phyloP scores from a whole-genome alignment of 2,329 filamentous ascomycete genomes.

The Aspergillus sp. region DNA sequence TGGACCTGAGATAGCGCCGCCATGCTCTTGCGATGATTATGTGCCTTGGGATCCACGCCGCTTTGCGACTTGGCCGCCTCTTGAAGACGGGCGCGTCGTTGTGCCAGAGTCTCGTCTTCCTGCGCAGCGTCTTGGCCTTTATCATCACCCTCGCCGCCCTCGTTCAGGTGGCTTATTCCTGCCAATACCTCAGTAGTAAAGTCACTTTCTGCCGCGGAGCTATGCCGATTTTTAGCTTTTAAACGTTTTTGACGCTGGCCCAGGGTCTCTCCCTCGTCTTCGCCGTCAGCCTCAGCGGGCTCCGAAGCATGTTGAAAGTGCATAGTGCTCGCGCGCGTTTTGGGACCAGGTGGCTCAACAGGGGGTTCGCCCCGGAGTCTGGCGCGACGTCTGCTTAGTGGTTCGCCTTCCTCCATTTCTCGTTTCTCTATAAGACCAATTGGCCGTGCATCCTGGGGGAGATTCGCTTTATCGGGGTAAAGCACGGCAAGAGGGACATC shows the following conservation, averaged over 20 bases:
- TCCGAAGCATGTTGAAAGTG: slow-evolving; percentile 20
- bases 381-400: slow-evolving; percentile 66
- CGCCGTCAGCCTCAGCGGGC: slow-evolving; percentile 20
- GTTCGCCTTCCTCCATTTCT: slow-evolving; percentile 86
- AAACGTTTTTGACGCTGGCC: slow-evolving; percentile 36
- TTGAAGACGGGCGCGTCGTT: slow-evolving; percentile 38
- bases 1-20: slow-evolving; percentile 45
- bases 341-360: slow-evolving; percentile 17
- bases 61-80: slow-evolving; percentile 23
- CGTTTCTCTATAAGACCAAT: slow-evolving; percentile 53
- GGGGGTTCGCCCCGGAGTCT: slow-evolving; percentile 57
- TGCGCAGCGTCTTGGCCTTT: slow-evolving; percentile 11
- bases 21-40: slow-evolving; percentile 35
- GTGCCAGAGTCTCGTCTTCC: slow-evolving; percentile 39
- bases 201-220: slow-evolving; percentile 27
- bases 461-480: slow-evolving; percentile 43
- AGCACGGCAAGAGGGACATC: slow-evolving; percentile 83
- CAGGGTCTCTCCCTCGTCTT: slow-evolving; percentile 36
- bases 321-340: slow-evolving; percentile 26
- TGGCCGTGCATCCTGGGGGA: slow-evolving; percentile 28
- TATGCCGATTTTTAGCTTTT: slow-evolving; percentile 24
- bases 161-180: slow-evolving; percentile 28
- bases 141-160: slow-evolving; percentile 15
- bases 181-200: slow-evolving; percentile 36
- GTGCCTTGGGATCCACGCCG: slow-evolving; percentile 11